These are phyloP conservation scores for Pseudogymnoascus sp. DNA, from an alignment of 2,329 filamentous ascomycete species.

Conservation along the genomic window DNA sequence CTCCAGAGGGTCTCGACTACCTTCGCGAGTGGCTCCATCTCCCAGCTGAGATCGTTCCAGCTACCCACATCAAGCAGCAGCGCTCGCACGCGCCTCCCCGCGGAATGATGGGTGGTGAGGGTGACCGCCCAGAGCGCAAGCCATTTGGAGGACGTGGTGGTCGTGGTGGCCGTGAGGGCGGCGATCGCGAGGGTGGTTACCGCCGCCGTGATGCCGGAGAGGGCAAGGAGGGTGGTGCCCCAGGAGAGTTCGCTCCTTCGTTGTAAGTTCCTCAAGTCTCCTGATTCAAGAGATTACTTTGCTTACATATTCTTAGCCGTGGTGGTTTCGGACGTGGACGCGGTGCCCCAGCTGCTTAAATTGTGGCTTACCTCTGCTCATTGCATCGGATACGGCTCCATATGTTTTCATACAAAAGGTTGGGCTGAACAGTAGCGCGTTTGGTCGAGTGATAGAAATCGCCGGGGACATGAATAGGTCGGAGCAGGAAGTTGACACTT, in stretches of 20 bases:
- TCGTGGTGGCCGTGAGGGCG: constrained; percentile 54
- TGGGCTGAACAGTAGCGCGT: constrained; percentile 40
- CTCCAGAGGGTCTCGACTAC: constrained; percentile 99
- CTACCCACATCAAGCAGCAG: constrained; percentile 99
- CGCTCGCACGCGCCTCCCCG: constrained; percentile 95
- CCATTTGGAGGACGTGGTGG: constrained; percentile 61
- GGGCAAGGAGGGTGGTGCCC: constrained; percentile 84
- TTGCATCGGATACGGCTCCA: constrained; percentile 29
- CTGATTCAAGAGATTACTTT: constrained; percentile 11
- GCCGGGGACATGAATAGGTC: constrained; percentile 37
- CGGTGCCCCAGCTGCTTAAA: constrained; percentile 47
- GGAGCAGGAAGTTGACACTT: constrained; percentile 36
- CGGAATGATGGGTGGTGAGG: constrained; percentile 90
- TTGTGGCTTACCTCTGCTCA: constrained; percentile 25
- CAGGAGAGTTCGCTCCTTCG: constrained; percentile 83
- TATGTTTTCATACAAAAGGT: constrained; percentile 25
- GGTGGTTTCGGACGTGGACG: constrained; percentile 85
- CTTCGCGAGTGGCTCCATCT: constrained; percentile 99
- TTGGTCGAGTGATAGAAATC: constrained; percentile 41
- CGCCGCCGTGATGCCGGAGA: constrained; percentile 79
- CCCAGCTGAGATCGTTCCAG: constrained; percentile 97
- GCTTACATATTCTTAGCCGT: constrained; percentile 50
- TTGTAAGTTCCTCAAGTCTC: constrained; percentile 52
- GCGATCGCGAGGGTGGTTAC: constrained; percentile 85
- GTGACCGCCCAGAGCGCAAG: constrained; percentile 64